Evolutionary conservation across 2,329 filamentous ascomycete species (phyloP).

Genomic region (Tolypocladium pustulatum): DNA sequence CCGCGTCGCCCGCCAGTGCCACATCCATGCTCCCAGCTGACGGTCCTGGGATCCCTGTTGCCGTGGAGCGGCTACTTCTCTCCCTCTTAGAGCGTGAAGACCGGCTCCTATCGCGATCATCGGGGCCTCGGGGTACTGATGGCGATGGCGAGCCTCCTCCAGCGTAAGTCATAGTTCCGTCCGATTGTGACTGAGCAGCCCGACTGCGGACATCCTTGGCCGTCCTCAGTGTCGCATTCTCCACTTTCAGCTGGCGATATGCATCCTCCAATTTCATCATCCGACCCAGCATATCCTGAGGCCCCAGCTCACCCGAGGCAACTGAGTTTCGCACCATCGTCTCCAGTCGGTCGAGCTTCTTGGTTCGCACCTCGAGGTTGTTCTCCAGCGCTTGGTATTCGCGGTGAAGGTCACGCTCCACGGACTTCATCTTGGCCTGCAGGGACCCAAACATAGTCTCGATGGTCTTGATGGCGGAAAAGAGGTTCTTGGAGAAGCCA

Average conservation of each 20-base stretch:
- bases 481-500: conserved; percentile 81
- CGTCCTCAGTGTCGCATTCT: conserved; percentile 59
- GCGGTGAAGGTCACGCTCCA: conserved; percentile 85
- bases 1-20: conserved; percentile 13
- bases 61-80: conserved; percentile 18
- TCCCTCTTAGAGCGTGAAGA: conserved; percentile 18
- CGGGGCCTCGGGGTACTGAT: conserved; percentile 38
- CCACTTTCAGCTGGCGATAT: conserved; percentile 53
- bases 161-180: conserved; percentile 21
- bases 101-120: conserved; percentile 35
- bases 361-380: conserved; percentile 66
- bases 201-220: conserved; percentile 48
- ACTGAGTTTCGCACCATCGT: conserved; percentile 60
- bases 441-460: conserved; percentile 72
- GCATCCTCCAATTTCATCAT: conserved; percentile 47
- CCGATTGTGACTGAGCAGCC: conserved; percentile 29
- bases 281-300: conserved; percentile 33
- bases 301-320: conserved; percentile 34
- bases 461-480: conserved; percentile 77
- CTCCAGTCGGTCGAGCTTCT: conserved; percentile 82
- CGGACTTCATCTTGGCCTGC: conserved; percentile 65
- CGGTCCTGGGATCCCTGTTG: conserved; percentile 14
- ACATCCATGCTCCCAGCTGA: conserved; percentile 15
- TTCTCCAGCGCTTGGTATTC: conserved; percentile 83
- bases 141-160: conserved; percentile 40